Evolutionary conservation across 306 rosid genomes (phyloP), one percentile per base, ranked within the genome.

Genomic region (Malus asiatica): DNA sequence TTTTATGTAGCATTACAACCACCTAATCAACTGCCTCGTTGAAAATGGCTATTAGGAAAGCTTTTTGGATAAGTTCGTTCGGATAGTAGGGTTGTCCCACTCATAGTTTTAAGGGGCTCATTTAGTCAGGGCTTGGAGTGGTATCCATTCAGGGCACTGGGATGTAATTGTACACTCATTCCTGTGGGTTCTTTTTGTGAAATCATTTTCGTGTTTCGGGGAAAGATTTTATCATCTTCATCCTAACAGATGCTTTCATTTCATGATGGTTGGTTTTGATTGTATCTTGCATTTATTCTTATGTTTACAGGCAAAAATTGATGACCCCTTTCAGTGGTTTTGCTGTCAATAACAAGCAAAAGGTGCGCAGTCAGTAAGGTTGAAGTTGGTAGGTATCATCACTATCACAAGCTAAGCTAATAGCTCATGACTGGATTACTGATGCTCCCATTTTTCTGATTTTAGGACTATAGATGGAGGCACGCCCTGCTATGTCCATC

Each of bases 391-490:
- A 77, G 83, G 85, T 74, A 70, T 76, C 75, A 42, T 72, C 33
- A 51, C 71, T 44, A 32, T 46, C 32, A 20, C 80, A 81, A 58
- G 68, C 68, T 67, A n/a, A 68, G 76, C 57, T 75, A 66, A 65
- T 70, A 30, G 71, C 20, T 63, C 76, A 38, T 64, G 81, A 80
- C 35, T 69, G 69, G 72, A 67, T 74, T 78, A 76, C 75, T 82
- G 79, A 83, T 74, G 51, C 53, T 57, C 48, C 67, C 65, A 51
- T 20, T 85, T 83, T 66, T 83, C 71, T 84, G 51, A 44, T 85
- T 48, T 65, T 68, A 86, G 96, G 87, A 78, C 78, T 78, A 83
- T 72, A 22, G 72, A 86, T 95, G 97, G 96, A 90, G 87, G 98
- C 93, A 53, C 93, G 88, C 51, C 86, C 90, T 83, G 85, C 90